Evolutionary conservation across 2,329 filamentous ascomycete species (phyloP).

Genomic region (Aspergillus vadensis): DNA sequence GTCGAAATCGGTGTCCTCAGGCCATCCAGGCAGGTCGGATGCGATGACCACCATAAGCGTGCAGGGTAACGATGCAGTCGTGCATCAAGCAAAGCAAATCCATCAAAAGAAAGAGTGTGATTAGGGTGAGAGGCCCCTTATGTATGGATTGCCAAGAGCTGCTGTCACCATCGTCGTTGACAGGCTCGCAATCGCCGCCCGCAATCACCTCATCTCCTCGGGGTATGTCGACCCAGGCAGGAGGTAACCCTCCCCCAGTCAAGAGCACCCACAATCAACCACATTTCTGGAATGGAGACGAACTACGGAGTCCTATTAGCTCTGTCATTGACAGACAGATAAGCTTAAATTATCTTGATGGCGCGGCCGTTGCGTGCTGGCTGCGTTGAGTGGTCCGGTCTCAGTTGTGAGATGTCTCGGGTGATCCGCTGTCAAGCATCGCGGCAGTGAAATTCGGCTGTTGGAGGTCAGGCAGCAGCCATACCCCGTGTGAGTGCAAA

Average conservation of each 20-base stretch:
- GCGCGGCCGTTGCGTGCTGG: constrained; percentile 9
- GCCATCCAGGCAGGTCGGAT: background rate
- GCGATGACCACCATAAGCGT: background rate
- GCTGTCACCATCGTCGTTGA: constrained; percentile 18
- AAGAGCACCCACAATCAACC: background rate
- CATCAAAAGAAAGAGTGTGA: background rate
- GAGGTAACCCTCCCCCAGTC: background rate
- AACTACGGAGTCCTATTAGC: constrained; percentile 3
- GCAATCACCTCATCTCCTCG: constrained; percentile 35
- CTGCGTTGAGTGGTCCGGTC: constrained; percentile 13
- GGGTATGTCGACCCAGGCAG: constrained; percentile 17
- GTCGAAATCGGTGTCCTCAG: background rate
- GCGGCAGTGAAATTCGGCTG: constrained; percentile 36
- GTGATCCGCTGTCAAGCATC: constrained; percentile 22
- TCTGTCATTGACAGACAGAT: constrained; percentile 20
- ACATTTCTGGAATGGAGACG: background rate
- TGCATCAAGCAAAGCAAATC: background rate
- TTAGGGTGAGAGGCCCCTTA: constrained; percentile 15
- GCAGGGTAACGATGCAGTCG: background rate
- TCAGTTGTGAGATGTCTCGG: constrained; percentile 18
- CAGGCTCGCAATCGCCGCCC: constrained; percentile 33
- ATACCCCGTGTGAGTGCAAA: background rate
- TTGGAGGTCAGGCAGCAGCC: constrained; percentile 21
- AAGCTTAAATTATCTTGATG: constrained; percentile 24
- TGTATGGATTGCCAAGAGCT: constrained; percentile 24